phyloP scores from a whole-genome alignment of 192 early-diverging fungal species.

The Umbelopsis sp. region DNA sequence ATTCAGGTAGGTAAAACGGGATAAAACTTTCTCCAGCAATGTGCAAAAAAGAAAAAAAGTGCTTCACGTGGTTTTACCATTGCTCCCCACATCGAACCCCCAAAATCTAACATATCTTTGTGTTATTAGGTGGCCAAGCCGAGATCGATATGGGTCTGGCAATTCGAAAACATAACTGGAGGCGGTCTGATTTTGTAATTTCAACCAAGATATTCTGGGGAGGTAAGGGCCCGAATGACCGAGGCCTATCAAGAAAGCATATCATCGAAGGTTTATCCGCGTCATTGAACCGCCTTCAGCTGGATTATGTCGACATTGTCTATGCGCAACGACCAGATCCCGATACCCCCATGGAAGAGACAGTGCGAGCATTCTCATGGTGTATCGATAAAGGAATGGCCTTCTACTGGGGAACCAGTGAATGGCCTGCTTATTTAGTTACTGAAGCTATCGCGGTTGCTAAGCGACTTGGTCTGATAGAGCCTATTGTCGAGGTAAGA shows the following conservation, averaged over 20 bases:
- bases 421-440: conserved; percentile 82
- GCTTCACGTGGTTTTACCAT: neutral
- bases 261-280: conserved; percentile 79
- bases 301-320: conserved; percentile 78
- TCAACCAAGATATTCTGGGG: conserved; percentile 82
- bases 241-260: conserved; percentile 83
- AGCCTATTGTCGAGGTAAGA: conserved; percentile 61
- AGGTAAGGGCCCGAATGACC: conserved; percentile 75
- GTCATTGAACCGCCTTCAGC: conserved; percentile 66
- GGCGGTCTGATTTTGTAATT: conserved; percentile 73
- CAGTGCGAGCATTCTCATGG: conserved; percentile 82
- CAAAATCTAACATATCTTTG: neutral
- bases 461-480: conserved; percentile 64
- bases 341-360: conserved; percentile 80
- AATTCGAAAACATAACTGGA: conserved; percentile 68
- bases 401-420: conserved; percentile 84
- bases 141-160: conserved; percentile 80
- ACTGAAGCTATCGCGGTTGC: conserved; percentile 75
- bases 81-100: neutral
- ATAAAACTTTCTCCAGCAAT: neutral
- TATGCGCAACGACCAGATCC: conserved; percentile 77
- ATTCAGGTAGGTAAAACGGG: conserved; percentile 30
- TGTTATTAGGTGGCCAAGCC: conserved; percentile 54
- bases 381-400: conserved; percentile 79
- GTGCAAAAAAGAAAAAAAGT: neutral